Conservation (phyloP, 2,329 filamentous ascomycete species). For the Juglanconis sp. region DNA sequence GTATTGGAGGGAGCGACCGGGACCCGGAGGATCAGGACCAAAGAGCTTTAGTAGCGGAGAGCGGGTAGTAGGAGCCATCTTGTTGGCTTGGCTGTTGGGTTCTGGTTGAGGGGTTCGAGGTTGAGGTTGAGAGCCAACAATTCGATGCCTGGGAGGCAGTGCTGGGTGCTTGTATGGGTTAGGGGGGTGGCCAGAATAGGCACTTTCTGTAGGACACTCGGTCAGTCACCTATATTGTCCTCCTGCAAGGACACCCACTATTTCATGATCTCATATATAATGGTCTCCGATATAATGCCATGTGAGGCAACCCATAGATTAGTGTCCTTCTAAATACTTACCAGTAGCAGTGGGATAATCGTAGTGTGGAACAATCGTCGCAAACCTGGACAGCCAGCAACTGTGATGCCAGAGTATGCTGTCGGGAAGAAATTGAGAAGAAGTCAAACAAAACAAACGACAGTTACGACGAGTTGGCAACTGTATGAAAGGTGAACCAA, state of each 20-base stretch:
- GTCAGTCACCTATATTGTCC: neutral
- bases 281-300: too few species aligned
- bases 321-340: neutral
- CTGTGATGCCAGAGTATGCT: too few species aligned
- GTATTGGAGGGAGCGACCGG: neutral
- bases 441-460: too few species aligned
- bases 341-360: neutral
- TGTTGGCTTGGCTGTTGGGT: neutral
- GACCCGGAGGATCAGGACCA: neutral
- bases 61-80: neutral
- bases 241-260: neutral
- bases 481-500: too few species aligned
- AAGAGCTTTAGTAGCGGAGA: conserved; percentile 7
- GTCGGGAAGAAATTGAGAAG: too few species aligned
- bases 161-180: too few species aligned
- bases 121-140: neutral
- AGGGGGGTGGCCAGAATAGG: too few species aligned
- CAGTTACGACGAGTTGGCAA: too few species aligned
- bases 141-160: too few species aligned
- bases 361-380: neutral
- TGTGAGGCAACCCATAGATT: neutral
- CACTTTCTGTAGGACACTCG: too few species aligned
- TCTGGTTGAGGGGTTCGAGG: neutral
- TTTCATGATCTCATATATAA: neutral
- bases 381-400: neutral